A percentile compares a stretch with the other conserved stretches of the same genome.
phyloP scores from a whole-genome alignment of 2,329 filamentous ascomycete genomes.

The Colletotrichum trifolii region DNA sequence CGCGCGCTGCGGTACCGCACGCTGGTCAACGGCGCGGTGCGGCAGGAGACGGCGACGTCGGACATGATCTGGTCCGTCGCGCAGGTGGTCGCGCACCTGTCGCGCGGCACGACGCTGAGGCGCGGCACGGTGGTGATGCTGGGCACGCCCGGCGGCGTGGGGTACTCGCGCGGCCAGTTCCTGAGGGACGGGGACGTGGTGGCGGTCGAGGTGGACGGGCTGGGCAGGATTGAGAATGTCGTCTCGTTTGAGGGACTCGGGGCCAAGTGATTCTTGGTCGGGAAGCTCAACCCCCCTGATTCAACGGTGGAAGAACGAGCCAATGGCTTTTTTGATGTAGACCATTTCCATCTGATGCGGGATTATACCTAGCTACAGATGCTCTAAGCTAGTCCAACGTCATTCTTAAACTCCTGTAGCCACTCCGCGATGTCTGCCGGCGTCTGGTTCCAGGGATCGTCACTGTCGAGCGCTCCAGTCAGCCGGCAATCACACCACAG shows the following conservation, averaged over 20 bases:
- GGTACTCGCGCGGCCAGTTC: constrained; percentile 45
- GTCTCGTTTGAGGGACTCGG: constrained; percentile 37
- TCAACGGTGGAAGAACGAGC: no score
- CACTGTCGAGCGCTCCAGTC: constrained; percentile 1
- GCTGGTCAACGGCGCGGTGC: constrained; percentile 56
- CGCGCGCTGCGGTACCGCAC: constrained; percentile 37
- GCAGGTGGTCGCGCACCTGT: constrained; percentile 55
- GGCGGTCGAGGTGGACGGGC: constrained; percentile 42
- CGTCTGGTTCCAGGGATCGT: constrained; percentile 37
- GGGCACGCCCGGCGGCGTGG: constrained; percentile 57
- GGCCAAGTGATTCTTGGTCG: neutral
- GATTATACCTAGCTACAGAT: no score
- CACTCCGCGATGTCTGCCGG: constrained; percentile 32
- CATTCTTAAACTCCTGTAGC: constrained; percentile 28
- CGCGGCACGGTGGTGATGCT: constrained; percentile 61
- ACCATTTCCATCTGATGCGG: no score
- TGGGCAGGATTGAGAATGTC: constrained; percentile 45
- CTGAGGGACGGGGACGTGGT: constrained; percentile 50
- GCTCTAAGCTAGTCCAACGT: constrained; percentile 5
- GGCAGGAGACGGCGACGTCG: constrained; percentile 51
- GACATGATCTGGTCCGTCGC: constrained; percentile 59
- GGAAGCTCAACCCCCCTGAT: neutral
- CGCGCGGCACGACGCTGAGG: constrained; percentile 56
- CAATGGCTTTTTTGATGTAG: no score
- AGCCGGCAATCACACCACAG: no score